Base-by-base conservation (phyloP, 208 protist species). In the Histomonas meleagridis region DNA sequence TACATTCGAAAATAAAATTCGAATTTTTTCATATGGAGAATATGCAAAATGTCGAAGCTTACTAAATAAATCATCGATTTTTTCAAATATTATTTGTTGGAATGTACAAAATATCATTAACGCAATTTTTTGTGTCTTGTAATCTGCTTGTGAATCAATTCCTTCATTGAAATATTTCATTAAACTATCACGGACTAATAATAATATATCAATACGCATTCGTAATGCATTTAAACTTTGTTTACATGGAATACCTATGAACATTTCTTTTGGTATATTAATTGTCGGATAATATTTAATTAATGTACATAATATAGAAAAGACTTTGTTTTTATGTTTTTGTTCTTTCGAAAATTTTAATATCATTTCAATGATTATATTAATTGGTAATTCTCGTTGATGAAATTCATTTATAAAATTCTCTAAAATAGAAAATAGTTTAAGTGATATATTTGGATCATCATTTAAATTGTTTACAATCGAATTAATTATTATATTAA, bases 141-240 rank as follows among this genome's bases (percentile, higher is more conserved):
- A 65, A n/a, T 65, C 60, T n/a, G 60, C 60, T 65, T 28, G 7
- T n/a, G 60, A 26, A 28, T 65, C n/a, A 10, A 65, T n/a, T 65
- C 60, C 60, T n/a, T 65, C 60, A 65, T 65, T 65, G n/a, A 65
- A 65, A 5, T n/a, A 65, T 65, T 65, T 65, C 60, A 65, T 65
- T 26, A 65, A 32, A n/a, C 3, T 10, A 5, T 65, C 60, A n/a
- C 60, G 60, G 7, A 65, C 7, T 65, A 32, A 10, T 26, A 65
- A 32, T 65, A 65, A 65, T n/a, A 65, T 65, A 65, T 65, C 60
- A 65, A 65, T 65, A 5, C 60, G 16, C 23, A n/a, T 65, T 7
- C 60, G 60, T 65, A 65, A 28, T 65, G 60, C 60, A 10, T 28
- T 10, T 26, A 65, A 65, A 32, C 21, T 5, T 7, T 65, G 16